These are phyloP conservation scores for Inga laurina DNA, from an alignment of 306 rosid species.

Conservation along the genomic window DNA sequence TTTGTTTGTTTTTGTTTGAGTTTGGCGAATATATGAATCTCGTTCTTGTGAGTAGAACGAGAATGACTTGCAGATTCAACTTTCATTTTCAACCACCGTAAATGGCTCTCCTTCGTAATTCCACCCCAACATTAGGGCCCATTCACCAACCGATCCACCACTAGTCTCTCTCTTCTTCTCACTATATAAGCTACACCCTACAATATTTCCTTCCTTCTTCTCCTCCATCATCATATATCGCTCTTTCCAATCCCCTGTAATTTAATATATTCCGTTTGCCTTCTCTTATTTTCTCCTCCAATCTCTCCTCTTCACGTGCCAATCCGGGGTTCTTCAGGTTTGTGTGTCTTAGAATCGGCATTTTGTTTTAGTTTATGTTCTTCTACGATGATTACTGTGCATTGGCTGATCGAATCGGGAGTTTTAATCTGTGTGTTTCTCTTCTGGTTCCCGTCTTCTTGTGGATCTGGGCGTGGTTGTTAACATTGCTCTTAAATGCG, in stretches of 20 bases:
- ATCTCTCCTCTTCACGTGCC: constrained; percentile 10
- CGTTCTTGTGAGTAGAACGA: not conserved
- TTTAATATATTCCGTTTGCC: not conserved
- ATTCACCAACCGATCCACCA: constrained; percentile 11
- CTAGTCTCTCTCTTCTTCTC: not conserved
- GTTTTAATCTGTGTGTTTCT: not conserved
- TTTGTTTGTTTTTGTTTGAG: not conserved
- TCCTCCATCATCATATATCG: not conserved
- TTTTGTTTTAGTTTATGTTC: not conserved
- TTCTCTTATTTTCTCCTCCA: not conserved
- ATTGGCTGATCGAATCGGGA: constrained; percentile 38
- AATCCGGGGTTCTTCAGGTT: constrained; percentile 40
- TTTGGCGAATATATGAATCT: not conserved
- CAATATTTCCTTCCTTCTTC: not conserved
- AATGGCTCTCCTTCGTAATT: constrained; percentile 25
- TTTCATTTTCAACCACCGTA: not conserved
- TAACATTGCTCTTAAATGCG: not conserved
- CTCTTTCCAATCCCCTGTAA: not conserved
- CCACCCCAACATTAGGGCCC: constrained; percentile 30
- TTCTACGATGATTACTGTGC: constrained; percentile 18
- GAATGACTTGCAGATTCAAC: not conserved
- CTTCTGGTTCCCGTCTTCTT: not conserved
- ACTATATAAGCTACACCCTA: not conserved
- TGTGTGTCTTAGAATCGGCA: constrained; percentile 24
- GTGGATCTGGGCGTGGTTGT: constrained; percentile 46